Evolutionary conservation across 202 grass and related monocot genomes (phyloP), one percentile per base, ranked within the genome.

Genomic region (Eragrostis tef): DNA sequence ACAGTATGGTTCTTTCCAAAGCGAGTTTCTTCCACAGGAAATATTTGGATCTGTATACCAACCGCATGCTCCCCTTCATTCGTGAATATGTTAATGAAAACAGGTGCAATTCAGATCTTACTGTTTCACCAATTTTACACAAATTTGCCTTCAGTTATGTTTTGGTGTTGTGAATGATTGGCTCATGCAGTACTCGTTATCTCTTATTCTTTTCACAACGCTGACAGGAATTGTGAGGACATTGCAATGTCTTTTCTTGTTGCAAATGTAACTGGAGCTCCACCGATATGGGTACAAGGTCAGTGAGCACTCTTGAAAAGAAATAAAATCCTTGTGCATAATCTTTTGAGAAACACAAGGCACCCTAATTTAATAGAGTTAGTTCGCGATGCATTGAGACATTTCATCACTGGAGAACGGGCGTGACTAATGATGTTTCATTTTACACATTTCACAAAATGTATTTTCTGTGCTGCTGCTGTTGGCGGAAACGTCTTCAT

Each of bases 261-360:
- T 69, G 96, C 93, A 79, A 99, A 99, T 85, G 83, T 80, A 63
- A 90, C 96, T 0, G 83, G 87, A 73, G 86, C 87, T 90, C 96
- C 96, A 81, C 96, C 96, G 20, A 69, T 99, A 26, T 99, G 96
- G 96, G 96, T 99, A 52, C 72, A 96, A 96, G 96, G 96, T 99
- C 54, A 85, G 85, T 65, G 57, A 39, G n/a, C 77, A 83, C 60
- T 68, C 57, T 71, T 34, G 15, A 26, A 15, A 58, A 88, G 4
- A 31, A 44, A 7, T 81, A 7, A 14, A 85, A 11, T 80, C 27
- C 21, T 64, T 27, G 34, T 42, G 27, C 68, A 41, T 46, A 43
- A 21, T 64, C n/a, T 65, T 45, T 41, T 14, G 11, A 74, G 11
- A 41, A 64, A 63, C 16, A 74, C 73, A n/a, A 39, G 62, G 62